Percentiles rank a stretch among this genome's conserved stretches.
phyloP scores from a whole-genome alignment of 192 early-diverging fungal genomes.

The Thoreauomyces humboldtii region DNA sequence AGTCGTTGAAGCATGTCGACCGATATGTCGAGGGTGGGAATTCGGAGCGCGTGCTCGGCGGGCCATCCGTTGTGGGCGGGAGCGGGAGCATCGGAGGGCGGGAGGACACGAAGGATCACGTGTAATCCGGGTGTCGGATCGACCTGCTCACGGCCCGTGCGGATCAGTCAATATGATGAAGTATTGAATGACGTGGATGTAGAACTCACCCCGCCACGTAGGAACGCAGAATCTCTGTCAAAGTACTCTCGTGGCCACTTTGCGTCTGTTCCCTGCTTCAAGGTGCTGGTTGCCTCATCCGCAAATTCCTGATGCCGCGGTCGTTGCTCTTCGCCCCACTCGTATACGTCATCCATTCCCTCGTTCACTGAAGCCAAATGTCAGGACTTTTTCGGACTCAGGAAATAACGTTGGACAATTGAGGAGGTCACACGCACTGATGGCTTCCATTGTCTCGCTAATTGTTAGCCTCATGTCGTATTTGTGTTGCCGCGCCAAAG shows the following conservation, averaged over 20 bases:
- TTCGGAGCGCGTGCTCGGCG: too few species aligned
- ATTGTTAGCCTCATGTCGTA: conserved; percentile 33
- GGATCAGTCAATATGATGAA: neutral
- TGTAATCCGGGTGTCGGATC: too few species aligned
- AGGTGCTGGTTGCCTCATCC: conserved; percentile 35
- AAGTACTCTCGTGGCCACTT: conserved; percentile 28
- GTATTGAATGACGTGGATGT: too few species aligned
- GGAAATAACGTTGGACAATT: too few species aligned
- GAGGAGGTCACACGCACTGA: conserved; percentile 28
- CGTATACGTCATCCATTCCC: conserved; percentile 49
- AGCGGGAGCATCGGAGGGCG: neutral
- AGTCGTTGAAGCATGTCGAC: conserved; percentile 43
- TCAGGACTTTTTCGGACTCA: too few species aligned
- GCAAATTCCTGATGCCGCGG: conserved; percentile 24
- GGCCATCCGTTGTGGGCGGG: neutral
- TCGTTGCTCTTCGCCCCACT: conserved; percentile 33
- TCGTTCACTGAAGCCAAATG: conserved; percentile 39
- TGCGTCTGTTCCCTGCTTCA: conserved; percentile 35
- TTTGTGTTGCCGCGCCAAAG: conserved; percentile 31
- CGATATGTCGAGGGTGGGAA: conserved; percentile 36
- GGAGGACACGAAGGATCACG: neutral
- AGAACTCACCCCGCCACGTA: conserved; percentile 21
- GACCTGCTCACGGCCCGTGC: too few species aligned
- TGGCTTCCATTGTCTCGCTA: conserved; percentile 47
- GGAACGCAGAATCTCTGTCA: conserved; percentile 21